phyloP scores from a whole-genome alignment of 2,329 filamentous ascomycete species.

The Colletotrichum plurivorum region DNA sequence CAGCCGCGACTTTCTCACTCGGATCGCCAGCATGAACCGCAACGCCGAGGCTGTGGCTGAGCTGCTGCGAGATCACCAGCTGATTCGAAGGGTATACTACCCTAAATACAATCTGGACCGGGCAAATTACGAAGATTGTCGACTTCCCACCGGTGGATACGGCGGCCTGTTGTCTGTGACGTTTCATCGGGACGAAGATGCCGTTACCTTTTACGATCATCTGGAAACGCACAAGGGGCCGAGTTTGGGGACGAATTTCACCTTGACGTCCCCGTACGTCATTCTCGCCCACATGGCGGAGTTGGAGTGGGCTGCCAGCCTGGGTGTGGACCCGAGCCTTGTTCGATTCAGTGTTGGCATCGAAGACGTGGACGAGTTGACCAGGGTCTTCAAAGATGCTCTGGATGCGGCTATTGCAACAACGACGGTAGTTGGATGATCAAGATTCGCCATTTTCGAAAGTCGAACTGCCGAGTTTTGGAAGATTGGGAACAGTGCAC shows the following conservation, averaged over 20 bases:
- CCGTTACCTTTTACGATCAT: constrained; percentile 86
- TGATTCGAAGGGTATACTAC: constrained; percentile 86
- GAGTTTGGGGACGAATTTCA: constrained; percentile 96
- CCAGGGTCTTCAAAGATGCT: too few species aligned
- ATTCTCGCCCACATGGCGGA: constrained; percentile 92
- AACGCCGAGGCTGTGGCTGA: constrained; percentile 89
- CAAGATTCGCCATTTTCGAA: too few species aligned
- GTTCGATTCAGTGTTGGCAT: constrained; percentile 91
- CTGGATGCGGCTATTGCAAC: too few species aligned
- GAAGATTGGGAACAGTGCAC: too few species aligned
- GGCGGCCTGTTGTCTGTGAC: constrained; percentile 89
- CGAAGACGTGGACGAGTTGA: constrained; percentile 79
- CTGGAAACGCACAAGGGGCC: constrained; percentile 93
- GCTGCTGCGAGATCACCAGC: constrained; percentile 71
- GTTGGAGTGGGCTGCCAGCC: constrained; percentile 86
- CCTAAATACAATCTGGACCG: constrained; percentile 82
- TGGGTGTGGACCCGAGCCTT: constrained; percentile 84
- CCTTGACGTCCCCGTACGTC: constrained; percentile 90
- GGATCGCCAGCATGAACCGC: constrained; percentile 86
- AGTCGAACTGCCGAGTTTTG: too few species aligned
- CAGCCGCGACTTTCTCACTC: constrained; percentile 88
- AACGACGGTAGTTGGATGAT: too few species aligned
- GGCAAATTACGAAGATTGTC: constrained; percentile 83
- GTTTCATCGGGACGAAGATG: constrained; percentile 78
- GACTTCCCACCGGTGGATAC: constrained; percentile 83